Evolutionary conservation across 2,329 filamentous ascomycete genomes (phyloP).

Genomic region (Alternaria brassicae): DNA sequence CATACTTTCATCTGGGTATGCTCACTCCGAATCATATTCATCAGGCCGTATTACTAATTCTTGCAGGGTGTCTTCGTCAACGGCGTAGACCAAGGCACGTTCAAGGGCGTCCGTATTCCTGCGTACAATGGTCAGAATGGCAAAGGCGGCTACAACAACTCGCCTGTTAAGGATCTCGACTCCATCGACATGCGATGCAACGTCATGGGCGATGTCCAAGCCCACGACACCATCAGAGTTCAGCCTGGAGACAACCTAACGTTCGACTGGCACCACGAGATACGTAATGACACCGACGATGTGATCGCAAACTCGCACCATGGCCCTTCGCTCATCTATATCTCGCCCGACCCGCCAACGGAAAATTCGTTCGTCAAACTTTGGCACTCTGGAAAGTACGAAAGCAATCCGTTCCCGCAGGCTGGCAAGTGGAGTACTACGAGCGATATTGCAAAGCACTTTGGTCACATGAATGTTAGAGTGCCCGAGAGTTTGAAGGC

Average conservation of each 20-base stretch:
- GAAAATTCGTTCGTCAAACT: slow-evolving; percentile 52
- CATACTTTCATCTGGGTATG: slow-evolving; percentile 42
- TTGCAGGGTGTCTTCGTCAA: slow-evolving; percentile 41
- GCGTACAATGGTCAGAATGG: slow-evolving; percentile 48
- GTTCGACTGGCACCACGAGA: slow-evolving; percentile 52
- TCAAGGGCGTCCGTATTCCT: slow-evolving; percentile 39
- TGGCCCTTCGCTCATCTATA: slow-evolving; percentile 51
- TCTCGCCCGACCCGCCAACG: slow-evolving; percentile 50
- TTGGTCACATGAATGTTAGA: slow-evolving; percentile 38
- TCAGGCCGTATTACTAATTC: not conserved
- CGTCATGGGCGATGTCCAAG: slow-evolving; percentile 49
- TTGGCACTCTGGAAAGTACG: slow-evolving; percentile 50
- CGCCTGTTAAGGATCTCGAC: slow-evolving; percentile 50
- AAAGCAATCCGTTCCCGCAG: slow-evolving; percentile 39
- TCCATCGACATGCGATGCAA: slow-evolving; percentile 53
- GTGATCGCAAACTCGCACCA: slow-evolving; percentile 35
- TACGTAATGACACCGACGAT: slow-evolving; percentile 46
- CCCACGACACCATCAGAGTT: slow-evolving; percentile 46
- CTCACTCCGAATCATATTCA: not conserved
- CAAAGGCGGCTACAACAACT: slow-evolving; percentile 49
- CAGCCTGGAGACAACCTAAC: slow-evolving; percentile 50
- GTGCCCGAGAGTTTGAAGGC: slow-evolving; percentile 48
- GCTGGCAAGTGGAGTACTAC: slow-evolving; percentile 48
- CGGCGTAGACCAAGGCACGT: slow-evolving; percentile 40
- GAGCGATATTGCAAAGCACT: slow-evolving; percentile 30